Evolutionary conservation across 768 basidiomycete species (phyloP).

Genomic region (Termitomyces sp.): DNA sequence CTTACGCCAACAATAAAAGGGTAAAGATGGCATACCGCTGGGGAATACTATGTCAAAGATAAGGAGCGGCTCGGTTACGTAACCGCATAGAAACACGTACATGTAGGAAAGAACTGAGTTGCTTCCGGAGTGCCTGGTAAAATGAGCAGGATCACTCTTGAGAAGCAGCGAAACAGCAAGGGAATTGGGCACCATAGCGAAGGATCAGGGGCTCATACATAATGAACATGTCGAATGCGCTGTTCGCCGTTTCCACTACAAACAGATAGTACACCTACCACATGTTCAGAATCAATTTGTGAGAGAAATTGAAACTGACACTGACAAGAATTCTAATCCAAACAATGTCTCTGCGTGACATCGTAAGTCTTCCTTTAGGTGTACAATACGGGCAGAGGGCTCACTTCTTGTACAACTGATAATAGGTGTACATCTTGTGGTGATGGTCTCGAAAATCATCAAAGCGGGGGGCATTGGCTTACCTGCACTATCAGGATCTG

Average conservation of each 20-base stretch:
- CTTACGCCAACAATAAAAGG: not conserved
- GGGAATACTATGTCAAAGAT: not conserved
- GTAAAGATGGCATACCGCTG: not conserved
- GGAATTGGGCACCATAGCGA: constrained; percentile 15
- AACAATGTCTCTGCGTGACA: not conserved
- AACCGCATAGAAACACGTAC: not conserved
- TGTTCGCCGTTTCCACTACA: constrained; percentile 23
- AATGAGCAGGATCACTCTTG: not conserved
- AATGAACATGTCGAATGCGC: constrained; percentile 19
- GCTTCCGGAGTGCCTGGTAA: constrained; percentile 4
- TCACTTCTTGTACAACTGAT: constrained; percentile 18
- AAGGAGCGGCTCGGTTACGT: not conserved
- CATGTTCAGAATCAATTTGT: not conserved
- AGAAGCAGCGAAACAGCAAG: not conserved
- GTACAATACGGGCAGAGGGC: not conserved
- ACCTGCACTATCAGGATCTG: not conserved
- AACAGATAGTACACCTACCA: constrained; percentile 22
- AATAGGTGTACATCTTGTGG: constrained; percentile 17
- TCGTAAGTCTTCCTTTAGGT: not conserved
- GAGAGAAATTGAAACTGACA: not conserved
- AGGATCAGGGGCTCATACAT: constrained; percentile 23
- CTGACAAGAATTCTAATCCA: not conserved
- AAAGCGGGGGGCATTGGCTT: not conserved
- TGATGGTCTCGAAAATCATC: not conserved
- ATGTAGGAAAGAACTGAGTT: constrained; percentile 4